A percentile compares a stretch with the other conserved stretches of the same genome.
Evolutionary conservation across 495 filamentous ascomycete species (phyloP).

Genomic region (Hypoxylon trugodes): DNA sequence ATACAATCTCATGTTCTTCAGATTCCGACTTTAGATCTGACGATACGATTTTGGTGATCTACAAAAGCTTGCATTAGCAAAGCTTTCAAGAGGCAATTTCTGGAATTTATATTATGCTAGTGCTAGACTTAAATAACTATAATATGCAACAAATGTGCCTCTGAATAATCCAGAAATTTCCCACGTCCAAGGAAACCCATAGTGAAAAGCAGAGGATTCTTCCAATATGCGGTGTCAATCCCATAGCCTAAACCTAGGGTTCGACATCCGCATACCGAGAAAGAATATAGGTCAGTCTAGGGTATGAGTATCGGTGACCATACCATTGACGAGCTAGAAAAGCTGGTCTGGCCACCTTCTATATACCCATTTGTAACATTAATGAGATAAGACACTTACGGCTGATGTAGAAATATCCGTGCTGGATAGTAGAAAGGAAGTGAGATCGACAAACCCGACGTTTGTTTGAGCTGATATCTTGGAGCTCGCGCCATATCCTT

Average conservation of each 20-base stretch:
- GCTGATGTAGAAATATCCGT: constrained; percentile 52
- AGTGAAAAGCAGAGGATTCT: constrained; percentile 60
- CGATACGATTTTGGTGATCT: constrained; percentile 32
- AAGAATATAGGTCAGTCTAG: constrained; percentile 68
- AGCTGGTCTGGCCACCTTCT: constrained; percentile 82
- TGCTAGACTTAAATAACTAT: background rate
- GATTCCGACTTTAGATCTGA: background rate
- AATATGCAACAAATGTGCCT: constrained; percentile 61
- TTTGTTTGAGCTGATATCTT: constrained; percentile 68
- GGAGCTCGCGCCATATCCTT: constrained; percentile 80
- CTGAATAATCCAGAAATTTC: constrained; percentile 62
- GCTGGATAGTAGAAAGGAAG: constrained; percentile 74
- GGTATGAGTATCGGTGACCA: constrained; percentile 93
- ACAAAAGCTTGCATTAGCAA: constrained; percentile 56
- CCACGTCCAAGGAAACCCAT: constrained; percentile 56
- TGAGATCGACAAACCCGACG: constrained; percentile 80
- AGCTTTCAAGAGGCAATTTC: too few species aligned
- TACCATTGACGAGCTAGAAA: constrained; percentile 62
- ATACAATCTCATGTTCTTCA: background rate
- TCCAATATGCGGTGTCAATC: constrained; percentile 39
- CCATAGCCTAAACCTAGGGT: constrained; percentile 40
- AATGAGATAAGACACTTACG: constrained; percentile 32
- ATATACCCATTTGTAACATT: constrained; percentile 65
- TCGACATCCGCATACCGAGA: constrained; percentile 31
- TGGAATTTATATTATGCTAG: too few species aligned